Conservation (phyloP, 305 asterid genomes). For the Fraxinus nigra region DNA sequence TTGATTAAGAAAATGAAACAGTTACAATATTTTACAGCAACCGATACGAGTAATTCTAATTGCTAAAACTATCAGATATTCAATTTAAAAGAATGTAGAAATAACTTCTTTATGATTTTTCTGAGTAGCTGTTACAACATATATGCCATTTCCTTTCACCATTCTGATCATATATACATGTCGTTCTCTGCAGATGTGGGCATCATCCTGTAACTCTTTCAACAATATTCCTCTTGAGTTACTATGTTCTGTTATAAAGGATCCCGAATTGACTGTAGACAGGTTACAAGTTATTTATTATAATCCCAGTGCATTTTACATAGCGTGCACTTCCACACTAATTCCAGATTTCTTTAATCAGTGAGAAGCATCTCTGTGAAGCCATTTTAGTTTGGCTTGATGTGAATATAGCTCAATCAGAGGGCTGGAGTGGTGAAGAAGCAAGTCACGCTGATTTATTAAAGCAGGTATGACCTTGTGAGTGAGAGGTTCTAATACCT, state of each 20-base stretch:
- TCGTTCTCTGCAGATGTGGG: conserved; percentile 69
- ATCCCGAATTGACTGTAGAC: conserved; percentile 71
- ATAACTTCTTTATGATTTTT: background rate
- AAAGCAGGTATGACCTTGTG: conserved; percentile 46
- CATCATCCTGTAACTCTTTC: conserved; percentile 50
- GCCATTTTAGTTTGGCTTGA: conserved; percentile 68
- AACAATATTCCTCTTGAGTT: conserved; percentile 50
- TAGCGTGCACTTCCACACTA: conserved; percentile 19
- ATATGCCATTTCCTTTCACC: background rate
- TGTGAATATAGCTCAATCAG: conserved; percentile 37
- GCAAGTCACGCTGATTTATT: conserved; percentile 29
- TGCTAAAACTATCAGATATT: background rate
- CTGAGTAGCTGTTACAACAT: background rate
- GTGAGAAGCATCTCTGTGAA: conserved; percentile 75
- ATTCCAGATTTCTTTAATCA: conserved; percentile 35
- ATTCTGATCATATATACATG: conserved; percentile 13
- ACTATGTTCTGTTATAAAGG: conserved; percentile 52
- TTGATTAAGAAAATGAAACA: background rate
- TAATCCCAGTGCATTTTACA: conserved; percentile 6
- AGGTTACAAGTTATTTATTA: conserved; percentile 41
- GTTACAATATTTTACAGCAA: background rate
- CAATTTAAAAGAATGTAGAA: conserved; percentile 12
- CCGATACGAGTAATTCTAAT: background rate
- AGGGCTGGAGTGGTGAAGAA: conserved; percentile 34
- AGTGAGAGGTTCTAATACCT: conserved; percentile 20